A percentile compares a stretch with the other conserved stretches of the same genome.
phyloP scores from a whole-genome alignment of 306 rosid genomes.

The Quercus glauca region DNA sequence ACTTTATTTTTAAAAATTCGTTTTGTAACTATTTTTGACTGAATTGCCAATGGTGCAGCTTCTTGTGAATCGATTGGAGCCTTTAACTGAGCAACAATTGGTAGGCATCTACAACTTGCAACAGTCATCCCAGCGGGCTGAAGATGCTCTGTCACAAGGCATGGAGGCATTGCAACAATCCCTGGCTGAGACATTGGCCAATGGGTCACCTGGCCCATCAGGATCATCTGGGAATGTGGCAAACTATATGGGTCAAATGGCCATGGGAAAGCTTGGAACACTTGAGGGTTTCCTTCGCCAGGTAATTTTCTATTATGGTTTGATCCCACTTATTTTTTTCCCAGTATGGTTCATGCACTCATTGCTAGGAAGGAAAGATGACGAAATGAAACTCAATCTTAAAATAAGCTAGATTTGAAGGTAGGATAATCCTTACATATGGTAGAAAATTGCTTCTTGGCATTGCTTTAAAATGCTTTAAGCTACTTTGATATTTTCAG shows the following conservation, averaged over 20 bases:
- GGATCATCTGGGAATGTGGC: slow-evolving; percentile 86
- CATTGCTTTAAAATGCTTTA: no score
- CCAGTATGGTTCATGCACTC: neutral
- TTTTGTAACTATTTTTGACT: slow-evolving; percentile 9
- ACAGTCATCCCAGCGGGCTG: slow-evolving; percentile 94
- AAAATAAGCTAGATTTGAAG: neutral
- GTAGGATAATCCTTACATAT: neutral
- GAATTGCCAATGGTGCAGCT: slow-evolving; percentile 51
- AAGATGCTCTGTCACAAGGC: slow-evolving; percentile 95
- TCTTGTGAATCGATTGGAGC: slow-evolving; percentile 85
- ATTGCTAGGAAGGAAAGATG: neutral
- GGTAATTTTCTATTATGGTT: slow-evolving; percentile 32
- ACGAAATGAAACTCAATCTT: neutral
- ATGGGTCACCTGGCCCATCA: slow-evolving; percentile 66
- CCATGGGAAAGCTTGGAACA: slow-evolving; percentile 97
- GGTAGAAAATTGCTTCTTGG: neutral
- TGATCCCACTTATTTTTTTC: neutral
- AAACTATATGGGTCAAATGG: slow-evolving; percentile 99
- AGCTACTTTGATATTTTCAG: no score
- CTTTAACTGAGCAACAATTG: slow-evolving; percentile 85
- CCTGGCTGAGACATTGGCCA: slow-evolving; percentile 85
- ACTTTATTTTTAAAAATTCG: neutral
- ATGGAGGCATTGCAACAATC: slow-evolving; percentile 99
- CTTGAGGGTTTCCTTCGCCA: slow-evolving; percentile 94
- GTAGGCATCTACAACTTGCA: slow-evolving; percentile 83